A percentile compares a stretch with the other conserved stretches of the same genome.
Conservation (phyloP, 2,329 filamentous ascomycete genomes). For the Epichloe festucae region DNA sequence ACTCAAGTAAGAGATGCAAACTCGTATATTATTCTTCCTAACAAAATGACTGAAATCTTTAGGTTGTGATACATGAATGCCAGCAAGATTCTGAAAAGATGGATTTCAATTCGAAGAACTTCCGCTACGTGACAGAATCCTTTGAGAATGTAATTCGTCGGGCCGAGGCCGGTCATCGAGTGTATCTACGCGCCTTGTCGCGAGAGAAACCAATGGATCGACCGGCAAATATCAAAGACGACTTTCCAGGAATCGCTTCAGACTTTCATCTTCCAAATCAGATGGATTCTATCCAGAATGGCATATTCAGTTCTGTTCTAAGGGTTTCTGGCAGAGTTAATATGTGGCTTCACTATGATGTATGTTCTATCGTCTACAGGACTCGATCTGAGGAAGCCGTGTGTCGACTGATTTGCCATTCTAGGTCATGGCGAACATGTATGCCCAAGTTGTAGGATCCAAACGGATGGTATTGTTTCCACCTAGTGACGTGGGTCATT, state of each 20-base stretch:
- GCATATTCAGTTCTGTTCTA: slow-evolving; percentile 64
- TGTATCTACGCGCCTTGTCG: slow-evolving; percentile 73
- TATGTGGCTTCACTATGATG: slow-evolving; percentile 87
- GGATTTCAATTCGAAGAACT: slow-evolving; percentile 77
- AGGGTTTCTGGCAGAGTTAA: slow-evolving; percentile 68
- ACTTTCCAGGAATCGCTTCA: slow-evolving; percentile 55
- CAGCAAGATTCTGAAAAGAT: slow-evolving; percentile 42
- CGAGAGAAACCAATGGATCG: slow-evolving; percentile 51
- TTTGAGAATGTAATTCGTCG: slow-evolving; percentile 56
- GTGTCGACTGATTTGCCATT: not conserved
- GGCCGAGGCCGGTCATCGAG: slow-evolving; percentile 42
- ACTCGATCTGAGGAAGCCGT: not conserved
- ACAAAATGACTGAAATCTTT: not conserved
- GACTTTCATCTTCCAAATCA: slow-evolving; percentile 60
- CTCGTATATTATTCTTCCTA: not conserved
- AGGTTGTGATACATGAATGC: slow-evolving; percentile 66
- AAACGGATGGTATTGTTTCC: slow-evolving; percentile 70
- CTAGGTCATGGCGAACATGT: slow-evolving; percentile 74
- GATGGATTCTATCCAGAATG: slow-evolving; percentile 44
- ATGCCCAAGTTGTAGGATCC: slow-evolving; percentile 63
- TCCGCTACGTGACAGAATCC: slow-evolving; percentile 54
- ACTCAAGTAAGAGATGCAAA: slow-evolving; percentile 37
- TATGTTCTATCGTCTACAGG: slow-evolving; percentile 21
- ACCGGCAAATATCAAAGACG: slow-evolving; percentile 54
- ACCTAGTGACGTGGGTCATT: slow-evolving; percentile 55